Evolutionary conservation across 192 early-diverging fungal genomes (phyloP), one percentile per base, ranked within the genome.

Genomic region (Backusella psychrophila): DNA sequence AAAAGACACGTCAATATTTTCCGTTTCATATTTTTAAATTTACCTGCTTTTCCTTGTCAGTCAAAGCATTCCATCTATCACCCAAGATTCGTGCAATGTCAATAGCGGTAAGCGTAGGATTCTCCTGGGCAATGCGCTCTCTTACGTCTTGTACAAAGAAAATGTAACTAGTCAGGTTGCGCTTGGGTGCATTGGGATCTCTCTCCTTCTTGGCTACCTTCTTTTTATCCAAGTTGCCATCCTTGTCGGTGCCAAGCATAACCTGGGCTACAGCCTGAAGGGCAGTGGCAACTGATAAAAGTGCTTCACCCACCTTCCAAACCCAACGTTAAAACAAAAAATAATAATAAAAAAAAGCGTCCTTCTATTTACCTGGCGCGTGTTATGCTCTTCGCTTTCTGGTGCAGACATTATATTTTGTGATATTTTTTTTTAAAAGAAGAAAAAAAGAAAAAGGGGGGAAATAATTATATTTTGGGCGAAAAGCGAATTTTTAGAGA

Each of bases 11-110:
- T 49, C 6, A 4, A 44, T 49, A 0, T 49, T 26, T 8, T 59
- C 11, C 9, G 9, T 59, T 53, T 23, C 6, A 21, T 53, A 6
- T 53, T 53, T 53, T 53, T 49, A 17, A 35, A 4, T 38, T 49
- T 71, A 71, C 69, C 69, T 71, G 11, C 26, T 71, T 71, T 44
- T 71, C 69, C 26, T 44, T 41, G 17, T 71, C 69, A 71, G 69
- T 2, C 39, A 71, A 44, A n/a, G 17, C 26, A 41, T 71, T 71
- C 69, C 69, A 71, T n/a, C 46, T 71, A 1, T 42, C 39, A 21
- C 69, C 69, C 17, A 71, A 11, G 9, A 42, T 15, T 4, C 11
- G 6, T 36, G 36, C 38, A 14, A 46, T 9, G 17, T 71, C 70
- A 4, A 15, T 31, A 31, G 35, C 26, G n/a, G 38, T 11, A 21